phyloP scores from a whole-genome alignment of 352 stramenopile species.

The Elongisporangium senticosum region DNA sequence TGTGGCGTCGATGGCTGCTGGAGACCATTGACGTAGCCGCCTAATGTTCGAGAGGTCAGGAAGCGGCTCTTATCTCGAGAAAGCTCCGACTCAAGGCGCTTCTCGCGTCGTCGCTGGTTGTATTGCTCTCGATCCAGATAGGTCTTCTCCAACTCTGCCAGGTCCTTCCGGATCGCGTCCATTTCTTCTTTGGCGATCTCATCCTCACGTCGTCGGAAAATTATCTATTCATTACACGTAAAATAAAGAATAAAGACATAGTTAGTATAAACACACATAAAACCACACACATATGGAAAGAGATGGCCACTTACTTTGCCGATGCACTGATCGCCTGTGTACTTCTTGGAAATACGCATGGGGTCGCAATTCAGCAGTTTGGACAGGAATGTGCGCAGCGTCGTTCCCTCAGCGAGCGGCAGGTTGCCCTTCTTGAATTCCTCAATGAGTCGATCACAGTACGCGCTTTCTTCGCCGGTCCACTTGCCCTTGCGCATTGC shows the following conservation, averaged over 20 bases:
- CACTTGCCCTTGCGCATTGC: constrained; percentile 94
- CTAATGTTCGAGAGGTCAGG: constrained; percentile 21
- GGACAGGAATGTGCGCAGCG: constrained; percentile 95
- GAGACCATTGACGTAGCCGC: constrained; percentile 21
- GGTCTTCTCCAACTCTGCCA: constrained; percentile 91
- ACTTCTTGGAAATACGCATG: constrained; percentile 99
- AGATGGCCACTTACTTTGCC: constrained; percentile 80
- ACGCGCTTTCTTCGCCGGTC: constrained; percentile 96
- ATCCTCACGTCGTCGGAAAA: constrained; percentile 51
- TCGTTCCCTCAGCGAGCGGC: constrained; percentile 96
- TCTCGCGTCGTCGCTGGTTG: constrained; percentile 89
- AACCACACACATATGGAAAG: no score
- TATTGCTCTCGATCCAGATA: constrained; percentile 96
- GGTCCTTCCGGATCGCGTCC: constrained; percentile 66
- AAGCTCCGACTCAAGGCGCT: constrained; percentile 77
- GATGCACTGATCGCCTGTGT: constrained; percentile 97
- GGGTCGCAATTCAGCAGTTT: constrained; percentile 98
- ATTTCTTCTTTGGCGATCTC: constrained; percentile 77
- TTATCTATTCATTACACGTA: constrained; percentile 33
- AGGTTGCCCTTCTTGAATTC: constrained; percentile 97
- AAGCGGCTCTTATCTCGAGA: constrained; percentile 68
- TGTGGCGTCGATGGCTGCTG: constrained; percentile 3
- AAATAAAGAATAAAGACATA: not conserved
- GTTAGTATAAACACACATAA: not conserved
- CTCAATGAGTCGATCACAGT: constrained; percentile 95